These are phyloP conservation scores for Penicillium paradoxum DNA, from an alignment of 495 filamentous ascomycete genomes.

Conservation along the genomic window DNA sequence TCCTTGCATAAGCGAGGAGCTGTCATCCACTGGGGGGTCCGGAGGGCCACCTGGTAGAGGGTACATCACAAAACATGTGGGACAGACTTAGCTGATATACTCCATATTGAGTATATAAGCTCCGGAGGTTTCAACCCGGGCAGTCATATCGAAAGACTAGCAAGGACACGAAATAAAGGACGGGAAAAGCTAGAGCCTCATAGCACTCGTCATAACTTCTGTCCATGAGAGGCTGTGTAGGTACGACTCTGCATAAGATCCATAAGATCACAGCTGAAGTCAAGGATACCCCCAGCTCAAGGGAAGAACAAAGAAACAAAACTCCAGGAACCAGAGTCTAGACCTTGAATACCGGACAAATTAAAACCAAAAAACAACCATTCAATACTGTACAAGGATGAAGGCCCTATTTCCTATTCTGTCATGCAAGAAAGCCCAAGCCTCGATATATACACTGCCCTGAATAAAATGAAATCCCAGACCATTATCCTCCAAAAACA, in stretches of 20 bases:
- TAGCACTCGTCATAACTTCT: too few relatives aligned
- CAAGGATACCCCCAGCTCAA: not conserved
- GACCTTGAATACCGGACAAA: not conserved
- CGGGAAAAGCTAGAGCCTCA: not conserved
- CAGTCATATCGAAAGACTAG: not conserved
- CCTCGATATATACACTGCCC: not conserved
- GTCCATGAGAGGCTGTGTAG: not conserved
- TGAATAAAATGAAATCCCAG: not conserved
- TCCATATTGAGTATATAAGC: not conserved
- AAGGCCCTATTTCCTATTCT: conserved; percentile 1
- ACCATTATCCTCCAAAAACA: not conserved
- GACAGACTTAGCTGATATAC: not conserved
- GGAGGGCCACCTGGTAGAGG: not conserved
- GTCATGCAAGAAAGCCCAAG: not conserved
- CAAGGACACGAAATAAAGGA: not conserved
- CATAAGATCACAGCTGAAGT: not conserved
- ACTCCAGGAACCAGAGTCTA: not conserved
- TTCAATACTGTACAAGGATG: conserved; percentile 1
- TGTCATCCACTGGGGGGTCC: not conserved
- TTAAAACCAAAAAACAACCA: not conserved
- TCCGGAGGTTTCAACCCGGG: not conserved
- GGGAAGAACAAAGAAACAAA: not conserved
- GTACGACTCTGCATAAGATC: not conserved
- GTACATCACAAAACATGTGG: not conserved
- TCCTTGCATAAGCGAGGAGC: conserved; percentile 9